Evolutionary conservation across 225 moss, liverwort and hornwort species (phyloP).

Genomic region (Neckera pumila): DNA sequence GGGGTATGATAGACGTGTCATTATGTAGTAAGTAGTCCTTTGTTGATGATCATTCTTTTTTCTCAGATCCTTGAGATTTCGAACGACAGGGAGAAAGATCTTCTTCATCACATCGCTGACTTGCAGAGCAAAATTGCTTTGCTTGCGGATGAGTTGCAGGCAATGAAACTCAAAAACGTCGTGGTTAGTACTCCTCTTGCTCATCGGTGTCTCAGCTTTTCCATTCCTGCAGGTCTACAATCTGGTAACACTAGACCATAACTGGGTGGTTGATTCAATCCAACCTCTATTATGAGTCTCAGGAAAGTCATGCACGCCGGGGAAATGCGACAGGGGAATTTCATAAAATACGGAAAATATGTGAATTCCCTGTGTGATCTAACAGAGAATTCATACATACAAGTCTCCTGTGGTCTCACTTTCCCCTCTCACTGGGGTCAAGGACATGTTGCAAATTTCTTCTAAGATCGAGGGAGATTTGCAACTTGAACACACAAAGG

Average conservation of each 20-base stretch:
- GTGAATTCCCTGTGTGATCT: not conserved
- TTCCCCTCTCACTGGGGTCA: not conserved
- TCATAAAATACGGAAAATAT: not conserved
- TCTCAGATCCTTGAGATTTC: conserved; percentile 16
- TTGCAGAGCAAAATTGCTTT: conserved; percentile 25
- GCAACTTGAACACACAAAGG: not conserved
- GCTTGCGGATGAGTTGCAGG: conserved; percentile 31
- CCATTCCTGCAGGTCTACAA: not conserved
- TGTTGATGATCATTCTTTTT: not conserved
- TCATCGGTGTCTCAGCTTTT: not conserved
- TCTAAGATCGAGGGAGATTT: not conserved
- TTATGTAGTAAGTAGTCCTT: not conserved
- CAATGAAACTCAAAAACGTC: conserved; percentile 33
- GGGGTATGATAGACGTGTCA: not conserved
- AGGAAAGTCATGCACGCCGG: not conserved
- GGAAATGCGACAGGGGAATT: not conserved
- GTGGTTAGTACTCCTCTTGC: conserved; percentile 8
- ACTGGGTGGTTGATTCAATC: not conserved
- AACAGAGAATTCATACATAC: not conserved
- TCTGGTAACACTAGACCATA: not conserved
- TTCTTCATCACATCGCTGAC: conserved; percentile 37
- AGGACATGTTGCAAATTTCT: not conserved
- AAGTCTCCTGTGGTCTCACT: not conserved
- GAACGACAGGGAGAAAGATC: conserved; percentile 29
- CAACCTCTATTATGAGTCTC: too few relatives aligned